phyloP scores from a whole-genome alignment of 441 rosid genomes.

The Erysimum pusillum region DNA sequence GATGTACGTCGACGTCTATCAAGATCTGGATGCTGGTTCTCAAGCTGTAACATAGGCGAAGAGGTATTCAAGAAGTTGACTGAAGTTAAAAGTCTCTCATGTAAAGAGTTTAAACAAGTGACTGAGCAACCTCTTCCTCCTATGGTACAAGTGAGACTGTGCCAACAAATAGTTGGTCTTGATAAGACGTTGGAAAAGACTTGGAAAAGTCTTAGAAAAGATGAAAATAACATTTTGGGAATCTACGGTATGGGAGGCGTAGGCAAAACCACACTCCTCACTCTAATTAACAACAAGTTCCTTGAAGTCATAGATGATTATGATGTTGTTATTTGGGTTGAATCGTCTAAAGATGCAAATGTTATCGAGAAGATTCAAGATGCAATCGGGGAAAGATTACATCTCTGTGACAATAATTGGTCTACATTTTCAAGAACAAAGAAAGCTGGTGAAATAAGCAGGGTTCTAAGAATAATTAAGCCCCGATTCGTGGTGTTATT shows the following conservation, averaged over 20 bases:
- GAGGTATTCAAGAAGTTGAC: background rate
- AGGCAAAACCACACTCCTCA: constrained; percentile 51
- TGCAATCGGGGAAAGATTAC: constrained; percentile 4
- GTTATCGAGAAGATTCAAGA: constrained; percentile 14
- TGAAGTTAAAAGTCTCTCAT: constrained; percentile 1
- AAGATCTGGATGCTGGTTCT: background rate
- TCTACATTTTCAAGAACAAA: background rate
- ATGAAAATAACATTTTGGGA: constrained; percentile 28
- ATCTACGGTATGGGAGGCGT: constrained; percentile 49
- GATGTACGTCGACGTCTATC: background rate
- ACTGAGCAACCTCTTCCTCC: constrained; percentile 1
- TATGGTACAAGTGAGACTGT: background rate
- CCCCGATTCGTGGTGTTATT: constrained; percentile 26
- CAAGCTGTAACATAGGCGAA: constrained; percentile 19
- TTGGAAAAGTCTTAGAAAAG: constrained; percentile 35
- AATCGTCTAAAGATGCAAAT: constrained; percentile 34
- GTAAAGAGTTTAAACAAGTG: constrained; percentile 1
- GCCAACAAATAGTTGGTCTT: constrained; percentile 38
- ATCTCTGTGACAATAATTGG: constrained; percentile 10
- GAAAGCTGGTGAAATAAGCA: background rate
- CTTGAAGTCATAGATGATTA: background rate
- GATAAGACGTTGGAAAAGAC: constrained; percentile 18
- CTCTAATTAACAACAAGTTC: constrained; percentile 39
- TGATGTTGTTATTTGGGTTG: constrained; percentile 37
- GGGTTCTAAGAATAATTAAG: background rate